Base-by-base conservation (phyloP, 805 yeast genomes). In the Wickerhamiella azyma region DNA sequence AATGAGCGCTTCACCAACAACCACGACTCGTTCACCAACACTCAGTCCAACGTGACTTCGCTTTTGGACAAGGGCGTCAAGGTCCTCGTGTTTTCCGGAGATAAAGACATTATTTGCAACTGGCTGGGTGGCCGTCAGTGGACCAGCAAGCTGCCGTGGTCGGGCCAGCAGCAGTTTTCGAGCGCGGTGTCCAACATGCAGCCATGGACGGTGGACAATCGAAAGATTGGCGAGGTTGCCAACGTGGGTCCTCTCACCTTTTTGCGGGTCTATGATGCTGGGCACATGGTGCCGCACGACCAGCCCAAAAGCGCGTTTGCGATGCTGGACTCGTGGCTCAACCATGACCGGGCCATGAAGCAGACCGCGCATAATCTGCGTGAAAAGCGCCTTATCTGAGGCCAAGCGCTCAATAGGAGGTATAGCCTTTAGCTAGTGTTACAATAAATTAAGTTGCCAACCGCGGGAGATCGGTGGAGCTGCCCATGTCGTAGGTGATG, bases 61-160 rank as follows among this genome's bases (percentile, higher is more conserved):
- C 65, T 86, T 51, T 72, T 89, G 56, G 85, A 85, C 51, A 60
- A 70, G 26, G 80, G 72, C 13, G 57, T 85, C 38, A 94, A 96
- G 3, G 89, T 85, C 26, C 72, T 89, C 59, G 74, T 86, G 50
- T 88, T 86, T 59, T 94, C 94, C 11, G 97, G 97, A 59, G 96
- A 88, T 67, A 88, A 86, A 66, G 97, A 88, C 64, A 88, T 79
- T 62, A 86, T 88, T 58, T 84, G 96, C 67, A 88, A 88, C 71
- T 88, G 96, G 96, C 72, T 88, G 59, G 96, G 96, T 52, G 86
- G 85, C 64, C 74, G 76, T 56, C 89, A 81, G 9, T 88, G 96
- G 96, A 71, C 89, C 30, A 28, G 38, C n/a, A 41, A 39, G 9
- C 70, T 86, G 43, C 80, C 80, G 55, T 82, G 86, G 85, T 60